Conservation (phyloP, 176 grass and related monocot genomes). For the Microstegium vimineum region DNA sequence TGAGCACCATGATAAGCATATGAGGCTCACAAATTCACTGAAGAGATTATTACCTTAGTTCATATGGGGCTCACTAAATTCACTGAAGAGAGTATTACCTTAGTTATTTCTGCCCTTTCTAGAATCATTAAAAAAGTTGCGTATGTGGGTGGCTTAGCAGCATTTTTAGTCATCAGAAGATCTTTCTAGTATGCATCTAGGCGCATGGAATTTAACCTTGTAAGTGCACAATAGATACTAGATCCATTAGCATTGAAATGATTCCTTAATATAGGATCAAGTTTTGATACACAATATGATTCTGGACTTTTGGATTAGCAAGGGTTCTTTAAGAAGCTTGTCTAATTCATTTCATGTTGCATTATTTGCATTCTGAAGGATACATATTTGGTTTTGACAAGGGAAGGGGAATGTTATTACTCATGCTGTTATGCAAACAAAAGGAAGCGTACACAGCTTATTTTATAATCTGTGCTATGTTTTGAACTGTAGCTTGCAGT, state of each 20-base stretch:
- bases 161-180: not conserved
- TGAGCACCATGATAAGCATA: not conserved
- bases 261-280: not conserved
- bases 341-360: not conserved
- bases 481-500: not conserved
- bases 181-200: not conserved
- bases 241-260: not conserved
- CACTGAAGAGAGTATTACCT: slow-evolving; percentile 6
- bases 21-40: not conserved
- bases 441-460: not conserved
- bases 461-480: not conserved
- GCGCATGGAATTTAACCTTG: not conserved
- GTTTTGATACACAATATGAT: not conserved
- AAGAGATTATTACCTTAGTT: not conserved
- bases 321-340: not conserved
- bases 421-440: not conserved
- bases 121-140: not conserved
- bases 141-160: not conserved
- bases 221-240: not conserved
- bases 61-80: not conserved
- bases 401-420: not conserved
- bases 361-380: not conserved
- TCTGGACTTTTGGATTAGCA: slow-evolving; percentile 11
- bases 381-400: not conserved
- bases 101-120: not conserved